These are phyloP conservation scores for Boechera stricta DNA, from an alignment of 345 rosid genomes.

Conservation along the genomic window DNA sequence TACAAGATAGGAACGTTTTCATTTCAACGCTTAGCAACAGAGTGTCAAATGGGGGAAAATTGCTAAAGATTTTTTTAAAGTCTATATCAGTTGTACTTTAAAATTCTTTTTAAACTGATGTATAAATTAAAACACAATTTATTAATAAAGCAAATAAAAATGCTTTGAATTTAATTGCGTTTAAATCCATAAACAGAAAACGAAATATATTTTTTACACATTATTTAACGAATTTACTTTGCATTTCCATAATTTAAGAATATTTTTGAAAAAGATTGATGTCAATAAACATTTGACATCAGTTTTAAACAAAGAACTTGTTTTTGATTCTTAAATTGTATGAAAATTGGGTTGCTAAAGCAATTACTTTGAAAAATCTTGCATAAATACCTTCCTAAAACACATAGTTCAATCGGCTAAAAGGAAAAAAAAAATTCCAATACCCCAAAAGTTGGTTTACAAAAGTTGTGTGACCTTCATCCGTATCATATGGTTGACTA, in stretches of 20 bases:
- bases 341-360: not conserved
- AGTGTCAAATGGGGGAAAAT: not conserved
- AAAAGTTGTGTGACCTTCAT: not conserved
- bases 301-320: not conserved
- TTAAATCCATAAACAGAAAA: too few relatives aligned
- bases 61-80: too few relatives aligned
- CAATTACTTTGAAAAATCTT: not conserved
- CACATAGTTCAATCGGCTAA: not conserved
- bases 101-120: too few relatives aligned
- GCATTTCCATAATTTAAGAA: too few relatives aligned
- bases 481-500: not conserved
- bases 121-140: too few relatives aligned
- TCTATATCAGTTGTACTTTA: too few relatives aligned
- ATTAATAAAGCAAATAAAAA: too few relatives aligned
- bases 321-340: not conserved
- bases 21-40: not conserved
- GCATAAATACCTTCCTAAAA: not conserved
- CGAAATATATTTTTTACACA: too few relatives aligned
- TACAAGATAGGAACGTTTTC: not conserved
- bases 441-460: not conserved
- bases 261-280: too few relatives aligned
- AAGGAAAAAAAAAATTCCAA: not conserved
- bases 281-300: not conserved
- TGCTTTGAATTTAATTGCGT: too few relatives aligned
- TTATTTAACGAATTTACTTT: too few relatives aligned